Evolutionary conservation across 1,284 basidiomycete genomes (phyloP).

Genomic region (Moesziomyces parantarcticus): DNA sequence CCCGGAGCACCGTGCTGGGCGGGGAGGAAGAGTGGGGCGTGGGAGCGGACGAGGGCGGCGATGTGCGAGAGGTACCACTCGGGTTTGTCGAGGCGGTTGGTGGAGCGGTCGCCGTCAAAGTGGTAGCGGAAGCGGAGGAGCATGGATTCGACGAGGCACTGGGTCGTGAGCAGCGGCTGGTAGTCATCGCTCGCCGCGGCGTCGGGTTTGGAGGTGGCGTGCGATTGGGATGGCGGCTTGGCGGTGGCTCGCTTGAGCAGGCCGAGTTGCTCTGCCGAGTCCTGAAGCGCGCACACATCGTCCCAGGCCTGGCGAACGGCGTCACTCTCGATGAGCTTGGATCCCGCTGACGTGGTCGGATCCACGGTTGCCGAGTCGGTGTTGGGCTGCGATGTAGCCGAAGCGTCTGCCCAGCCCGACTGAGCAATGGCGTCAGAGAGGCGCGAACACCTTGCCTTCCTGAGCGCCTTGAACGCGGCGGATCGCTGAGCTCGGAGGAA

Average conservation of each 20-base stretch:
- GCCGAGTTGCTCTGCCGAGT: slow-evolving; percentile 44
- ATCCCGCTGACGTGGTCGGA: neutral
- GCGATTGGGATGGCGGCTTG: slow-evolving; percentile 5
- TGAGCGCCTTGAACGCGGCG: slow-evolving; percentile 35
- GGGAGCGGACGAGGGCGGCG: slow-evolving; percentile 72
- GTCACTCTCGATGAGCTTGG: slow-evolving; percentile 8
- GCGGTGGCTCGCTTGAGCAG: slow-evolving; percentile 31
- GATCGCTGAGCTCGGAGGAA: slow-evolving; percentile 51
- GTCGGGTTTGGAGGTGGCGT: neutral
- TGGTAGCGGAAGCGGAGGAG: slow-evolving; percentile 92
- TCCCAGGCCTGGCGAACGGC: slow-evolving; percentile 48
- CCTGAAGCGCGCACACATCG: slow-evolving; percentile 55
- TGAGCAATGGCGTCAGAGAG: slow-evolving; percentile 36
- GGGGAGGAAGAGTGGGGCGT: slow-evolving; percentile 77
- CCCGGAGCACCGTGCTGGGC: slow-evolving; percentile 15
- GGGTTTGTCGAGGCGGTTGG: slow-evolving; percentile 92
- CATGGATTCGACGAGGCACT: slow-evolving; percentile 85
- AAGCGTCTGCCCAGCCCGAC: slow-evolving; percentile 29
- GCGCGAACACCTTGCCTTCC: slow-evolving; percentile 14
- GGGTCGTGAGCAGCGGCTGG: slow-evolving; percentile 70
- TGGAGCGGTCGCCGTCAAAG: slow-evolving; percentile 85
- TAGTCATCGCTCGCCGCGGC: slow-evolving; percentile 57
- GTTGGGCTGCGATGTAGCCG: slow-evolving; percentile 5
- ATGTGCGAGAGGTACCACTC: slow-evolving; percentile 97
- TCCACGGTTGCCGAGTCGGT: neutral